A percentile compares a stretch with the other conserved stretches of the same genome.
Conservation (phyloP, 176 grass and related monocot genomes). For the Aechmea fasciata region DNA sequence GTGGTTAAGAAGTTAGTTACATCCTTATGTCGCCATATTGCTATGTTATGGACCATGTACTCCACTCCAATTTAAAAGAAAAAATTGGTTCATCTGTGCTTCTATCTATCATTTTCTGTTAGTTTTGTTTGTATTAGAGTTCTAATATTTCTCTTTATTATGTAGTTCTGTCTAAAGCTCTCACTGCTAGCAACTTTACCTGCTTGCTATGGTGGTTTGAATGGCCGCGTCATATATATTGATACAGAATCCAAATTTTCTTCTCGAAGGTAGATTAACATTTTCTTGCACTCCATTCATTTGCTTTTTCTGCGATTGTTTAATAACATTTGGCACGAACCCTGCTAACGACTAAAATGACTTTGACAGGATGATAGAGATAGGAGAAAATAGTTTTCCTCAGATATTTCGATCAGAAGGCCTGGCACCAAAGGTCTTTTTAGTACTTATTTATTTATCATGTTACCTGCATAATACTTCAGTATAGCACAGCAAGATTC, state of each 20-base stretch:
- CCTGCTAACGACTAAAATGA: slow-evolving; percentile 9
- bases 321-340: background rate
- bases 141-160: background rate
- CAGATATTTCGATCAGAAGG: slow-evolving; percentile 80
- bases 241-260: slow-evolving; percentile 94
- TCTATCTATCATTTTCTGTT: too few species aligned
- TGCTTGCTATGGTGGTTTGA: slow-evolving; percentile 66
- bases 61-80: too few species aligned
- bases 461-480: background rate
- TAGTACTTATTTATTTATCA: background rate
- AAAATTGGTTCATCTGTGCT: too few species aligned
- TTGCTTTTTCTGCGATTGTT: slow-evolving; percentile 8
- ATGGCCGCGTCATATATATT: slow-evolving; percentile 72
- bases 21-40: too few species aligned
- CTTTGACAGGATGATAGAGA: slow-evolving; percentile 74
- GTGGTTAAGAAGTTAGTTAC: too few species aligned
- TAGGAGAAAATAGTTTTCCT: slow-evolving; percentile 81
- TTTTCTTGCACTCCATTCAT: background rate
- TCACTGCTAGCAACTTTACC: slow-evolving; percentile 69
- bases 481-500: background rate
- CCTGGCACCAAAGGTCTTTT: slow-evolving; percentile 68
- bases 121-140: too few species aligned
- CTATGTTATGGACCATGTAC: too few species aligned
- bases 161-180: slow-evolving; percentile 93
- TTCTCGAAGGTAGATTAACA: slow-evolving; percentile 58